A percentile compares a stretch with the other conserved stretches of the same genome.
Evolutionary conservation across 2,329 filamentous ascomycete species (phyloP).

Genomic region (Cladobotryum mycophilum): DNA sequence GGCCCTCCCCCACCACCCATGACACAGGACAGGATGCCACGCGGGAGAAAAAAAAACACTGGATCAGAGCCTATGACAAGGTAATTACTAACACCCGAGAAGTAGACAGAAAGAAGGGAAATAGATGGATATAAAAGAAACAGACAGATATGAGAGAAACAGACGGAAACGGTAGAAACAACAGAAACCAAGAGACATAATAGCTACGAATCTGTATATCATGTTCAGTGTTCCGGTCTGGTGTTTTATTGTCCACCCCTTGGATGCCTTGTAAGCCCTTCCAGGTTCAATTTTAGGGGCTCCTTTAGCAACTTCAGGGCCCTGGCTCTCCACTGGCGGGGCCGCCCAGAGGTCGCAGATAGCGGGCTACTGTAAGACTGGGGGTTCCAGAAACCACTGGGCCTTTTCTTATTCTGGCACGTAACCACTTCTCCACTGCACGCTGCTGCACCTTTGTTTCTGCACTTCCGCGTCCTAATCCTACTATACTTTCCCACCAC

Average conservation of each 20-base stretch:
- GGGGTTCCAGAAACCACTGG: conserved; percentile 11
- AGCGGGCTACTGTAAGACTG: neutral
- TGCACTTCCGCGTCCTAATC: conserved; percentile 7
- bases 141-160: no score
- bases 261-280: neutral
- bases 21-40: neutral
- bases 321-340: conserved; percentile 8
- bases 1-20: neutral
- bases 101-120: no score
- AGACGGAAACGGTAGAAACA: no score
- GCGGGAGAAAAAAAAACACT: no score
- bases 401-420: neutral
- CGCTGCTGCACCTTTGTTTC: neutral
- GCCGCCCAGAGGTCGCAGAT: no score
- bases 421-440: neutral
- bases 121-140: no score
- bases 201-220: no score
- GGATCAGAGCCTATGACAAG: no score
- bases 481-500: neutral
- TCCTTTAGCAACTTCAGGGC: neutral
- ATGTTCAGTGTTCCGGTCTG: no score
- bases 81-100: no score
- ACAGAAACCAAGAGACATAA: no score
- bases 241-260: no score
- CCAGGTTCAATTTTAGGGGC: neutral